Evolutionary conservation across 1,284 basidiomycete species (phyloP).

Genomic region (Chalciporus piperatoides): DNA sequence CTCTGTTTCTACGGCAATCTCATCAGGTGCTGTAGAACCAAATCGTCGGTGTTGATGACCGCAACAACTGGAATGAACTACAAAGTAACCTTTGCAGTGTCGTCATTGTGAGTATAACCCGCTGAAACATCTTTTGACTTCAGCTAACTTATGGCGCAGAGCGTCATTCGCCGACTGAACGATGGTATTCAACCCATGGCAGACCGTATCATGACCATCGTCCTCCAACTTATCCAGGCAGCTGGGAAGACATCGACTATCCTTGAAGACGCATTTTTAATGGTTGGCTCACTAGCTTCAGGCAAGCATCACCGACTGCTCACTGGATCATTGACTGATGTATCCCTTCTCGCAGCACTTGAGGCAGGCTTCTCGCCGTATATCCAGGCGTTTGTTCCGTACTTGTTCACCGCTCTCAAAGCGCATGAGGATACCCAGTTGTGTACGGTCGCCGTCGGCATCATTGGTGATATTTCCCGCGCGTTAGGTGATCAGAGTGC

Average conservation of each 20-base stretch:
- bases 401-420: slow-evolving; percentile 86
- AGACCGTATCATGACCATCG: slow-evolving; percentile 93
- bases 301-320: slow-evolving; percentile 37
- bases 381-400: slow-evolving; percentile 87
- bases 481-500: slow-evolving; percentile 83
- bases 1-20: slow-evolving; percentile 4
- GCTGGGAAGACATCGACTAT: slow-evolving; percentile 92
- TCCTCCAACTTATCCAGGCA: slow-evolving; percentile 82
- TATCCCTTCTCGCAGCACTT: slow-evolving; percentile 49
- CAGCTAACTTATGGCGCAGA: slow-evolving; percentile 41
- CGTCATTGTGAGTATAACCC: slow-evolving; percentile 60
- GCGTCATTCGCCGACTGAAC: slow-evolving; percentile 81
- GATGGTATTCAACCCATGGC: slow-evolving; percentile 85
- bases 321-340: not conserved
- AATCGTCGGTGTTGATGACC: slow-evolving; percentile 92
- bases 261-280: slow-evolving; percentile 96
- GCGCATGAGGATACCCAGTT: slow-evolving; percentile 95
- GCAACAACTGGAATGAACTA: slow-evolving; percentile 98
- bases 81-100: slow-evolving; percentile 95
- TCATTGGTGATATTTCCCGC: slow-evolving; percentile 94
- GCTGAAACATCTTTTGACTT: not conserved
- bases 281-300: slow-evolving; percentile 85
- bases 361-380: slow-evolving; percentile 87
- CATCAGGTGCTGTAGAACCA: slow-evolving; percentile 60
- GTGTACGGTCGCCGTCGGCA: slow-evolving; percentile 92